Conservation (phyloP, 345 rosid genomes). For the Bretschneidera sinensis region DNA sequence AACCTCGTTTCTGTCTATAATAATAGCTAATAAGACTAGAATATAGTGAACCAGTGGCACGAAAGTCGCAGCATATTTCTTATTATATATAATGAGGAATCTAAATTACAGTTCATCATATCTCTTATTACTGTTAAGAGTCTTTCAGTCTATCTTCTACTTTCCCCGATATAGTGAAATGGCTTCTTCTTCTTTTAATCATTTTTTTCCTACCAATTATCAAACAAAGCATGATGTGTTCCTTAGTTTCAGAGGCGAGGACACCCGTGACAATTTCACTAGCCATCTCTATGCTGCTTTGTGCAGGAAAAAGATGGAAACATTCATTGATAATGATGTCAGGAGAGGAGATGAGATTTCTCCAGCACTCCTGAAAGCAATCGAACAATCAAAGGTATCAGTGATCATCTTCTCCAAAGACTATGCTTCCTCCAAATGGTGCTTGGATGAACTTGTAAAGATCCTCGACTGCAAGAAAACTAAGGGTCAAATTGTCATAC, state of each 20-base stretch:
- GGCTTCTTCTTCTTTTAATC: no score
- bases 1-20: no score
- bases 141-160: no score
- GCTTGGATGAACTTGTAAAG: slow-evolving; percentile 27
- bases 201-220: no score
- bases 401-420: slow-evolving; percentile 22
- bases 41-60: no score
- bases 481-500: slow-evolving; percentile 26
- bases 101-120: no score
- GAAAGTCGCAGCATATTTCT: no score
- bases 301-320: slow-evolving; percentile 20
- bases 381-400: slow-evolving; percentile 18
- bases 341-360: slow-evolving; percentile 11
- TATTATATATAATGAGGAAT: no score
- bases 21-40: no score
- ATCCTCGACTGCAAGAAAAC: slow-evolving; percentile 22
- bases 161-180: no score
- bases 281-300: slow-evolving; percentile 26
- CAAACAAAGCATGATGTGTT: slow-evolving; percentile 24
- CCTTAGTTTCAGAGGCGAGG: slow-evolving; percentile 24
- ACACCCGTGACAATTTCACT: slow-evolving; percentile 25
- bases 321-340: slow-evolving; percentile 17
- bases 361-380: not conserved
- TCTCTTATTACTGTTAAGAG: no score
- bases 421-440: slow-evolving; percentile 24